Evolutionary conservation across 345 rosid species (phyloP).

Genomic region (Moricandia arvensis): DNA sequence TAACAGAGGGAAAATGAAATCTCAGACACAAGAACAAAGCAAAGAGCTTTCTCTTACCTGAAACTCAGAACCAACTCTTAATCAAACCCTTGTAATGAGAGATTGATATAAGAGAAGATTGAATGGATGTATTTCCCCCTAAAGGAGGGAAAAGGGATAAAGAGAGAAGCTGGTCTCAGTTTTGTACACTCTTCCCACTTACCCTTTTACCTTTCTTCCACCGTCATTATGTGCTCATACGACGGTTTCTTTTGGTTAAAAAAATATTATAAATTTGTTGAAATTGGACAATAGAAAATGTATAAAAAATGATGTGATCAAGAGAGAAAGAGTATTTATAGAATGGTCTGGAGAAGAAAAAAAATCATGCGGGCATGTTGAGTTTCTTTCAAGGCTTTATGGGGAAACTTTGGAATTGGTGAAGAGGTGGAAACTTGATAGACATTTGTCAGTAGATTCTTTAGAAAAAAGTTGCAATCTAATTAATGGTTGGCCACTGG

Average conservation of each 20-base stretch:
- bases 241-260: slow-evolving; percentile 5
- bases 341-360: neutral
- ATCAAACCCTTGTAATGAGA: slow-evolving; percentile 8
- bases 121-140: neutral
- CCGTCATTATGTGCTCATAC: slow-evolving; percentile 3
- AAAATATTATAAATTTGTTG: neutral
- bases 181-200: slow-evolving; percentile 7
- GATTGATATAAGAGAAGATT: neutral
- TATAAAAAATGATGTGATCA: neutral
- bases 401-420: slow-evolving; percentile 6
- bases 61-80: slow-evolving; percentile 15
- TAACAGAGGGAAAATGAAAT: slow-evolving; percentile 1
- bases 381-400: slow-evolving; percentile 11
- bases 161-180: neutral
- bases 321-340: neutral
- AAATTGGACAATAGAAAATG: neutral
- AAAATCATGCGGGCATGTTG: slow-evolving; percentile 19
- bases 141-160: neutral
- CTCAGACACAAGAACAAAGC: neutral
- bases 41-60: slow-evolving; percentile 14
- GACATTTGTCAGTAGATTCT: slow-evolving; percentile 23
- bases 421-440: neutral
- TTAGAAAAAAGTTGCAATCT: neutral
- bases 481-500: neutral
- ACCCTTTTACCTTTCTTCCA: neutral